These are phyloP conservation scores for Starmerella apis DNA, from an alignment of 805 yeast genomes.

Conservation along the genomic window DNA sequence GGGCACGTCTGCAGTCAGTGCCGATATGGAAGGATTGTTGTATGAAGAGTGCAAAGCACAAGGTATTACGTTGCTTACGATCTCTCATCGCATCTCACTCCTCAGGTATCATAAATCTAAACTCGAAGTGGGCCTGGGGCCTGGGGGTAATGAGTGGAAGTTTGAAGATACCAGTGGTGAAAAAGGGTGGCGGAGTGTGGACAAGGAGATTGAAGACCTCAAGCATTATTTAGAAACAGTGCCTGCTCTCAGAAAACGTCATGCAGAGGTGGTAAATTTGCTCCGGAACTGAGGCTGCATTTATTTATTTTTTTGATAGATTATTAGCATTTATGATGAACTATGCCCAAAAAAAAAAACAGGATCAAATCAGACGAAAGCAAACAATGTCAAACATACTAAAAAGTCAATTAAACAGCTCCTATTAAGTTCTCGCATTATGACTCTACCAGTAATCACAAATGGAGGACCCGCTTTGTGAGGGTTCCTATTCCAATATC, in stretches of 20 bases:
- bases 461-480: too few relatives aligned
- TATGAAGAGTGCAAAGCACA: conserved; percentile 64
- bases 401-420: too few relatives aligned
- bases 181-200: conserved; percentile 56
- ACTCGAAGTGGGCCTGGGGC: conserved; percentile 53
- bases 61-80: conserved; percentile 66
- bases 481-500: too few relatives aligned
- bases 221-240: conserved; percentile 51
- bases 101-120: conserved; percentile 75
- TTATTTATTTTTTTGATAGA: conserved; percentile 1
- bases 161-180: conserved; percentile 56
- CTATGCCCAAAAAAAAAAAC: too few relatives aligned
- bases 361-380: too few relatives aligned
- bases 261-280: conserved; percentile 42
- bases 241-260: conserved; percentile 49
- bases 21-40: conserved; percentile 78
- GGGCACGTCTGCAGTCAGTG: conserved; percentile 85
- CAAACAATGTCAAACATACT: too few relatives aligned
- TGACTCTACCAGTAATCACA: too few relatives aligned
- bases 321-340: not conserved
- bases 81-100: conserved; percentile 72
- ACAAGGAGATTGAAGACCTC: conserved; percentile 62
- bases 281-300: not conserved
- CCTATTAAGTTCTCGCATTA: too few relatives aligned
- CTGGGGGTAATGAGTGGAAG: conserved; percentile 40